phyloP scores from a whole-genome alignment of 2,329 filamentous ascomycete species.

The Pseudocercospora cruenta region DNA sequence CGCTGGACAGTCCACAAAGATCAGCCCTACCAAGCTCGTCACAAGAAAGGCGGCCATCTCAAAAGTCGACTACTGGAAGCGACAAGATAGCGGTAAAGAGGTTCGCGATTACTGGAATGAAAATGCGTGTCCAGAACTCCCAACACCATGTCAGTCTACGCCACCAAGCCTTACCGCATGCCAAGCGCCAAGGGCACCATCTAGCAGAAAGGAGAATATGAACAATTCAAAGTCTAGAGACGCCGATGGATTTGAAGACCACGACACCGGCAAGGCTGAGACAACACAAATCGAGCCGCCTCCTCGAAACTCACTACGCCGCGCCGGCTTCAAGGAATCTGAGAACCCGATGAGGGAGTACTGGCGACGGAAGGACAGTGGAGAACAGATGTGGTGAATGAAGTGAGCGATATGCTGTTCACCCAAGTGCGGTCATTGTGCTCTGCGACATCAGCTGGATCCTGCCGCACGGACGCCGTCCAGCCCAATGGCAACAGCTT shows the following conservation, averaged over 20 bases:
- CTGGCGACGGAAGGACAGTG: neutral
- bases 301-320: neutral
- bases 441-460: neutral
- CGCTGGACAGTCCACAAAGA: neutral
- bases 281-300: neutral
- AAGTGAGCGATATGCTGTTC: neutral
- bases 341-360: neutral
- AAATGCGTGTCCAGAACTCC: neutral
- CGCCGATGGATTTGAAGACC: neutral
- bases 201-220: neutral
- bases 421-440: neutral
- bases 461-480: too few relatives aligned
- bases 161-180: neutral
- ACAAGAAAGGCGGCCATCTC: neutral
- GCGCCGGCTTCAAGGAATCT: neutral
- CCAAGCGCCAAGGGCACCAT: neutral
- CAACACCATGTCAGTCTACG: neutral
- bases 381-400: slow-evolving; percentile 1
- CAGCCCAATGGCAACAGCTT: too few relatives aligned
- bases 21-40: neutral
- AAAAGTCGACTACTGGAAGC: neutral
- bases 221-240: neutral
- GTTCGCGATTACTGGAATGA: neutral
- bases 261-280: neutral
- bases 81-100: neutral